These are phyloP conservation scores for Solanum paucissectum DNA, from an alignment of 257 asterid species.

Conservation along the genomic window DNA sequence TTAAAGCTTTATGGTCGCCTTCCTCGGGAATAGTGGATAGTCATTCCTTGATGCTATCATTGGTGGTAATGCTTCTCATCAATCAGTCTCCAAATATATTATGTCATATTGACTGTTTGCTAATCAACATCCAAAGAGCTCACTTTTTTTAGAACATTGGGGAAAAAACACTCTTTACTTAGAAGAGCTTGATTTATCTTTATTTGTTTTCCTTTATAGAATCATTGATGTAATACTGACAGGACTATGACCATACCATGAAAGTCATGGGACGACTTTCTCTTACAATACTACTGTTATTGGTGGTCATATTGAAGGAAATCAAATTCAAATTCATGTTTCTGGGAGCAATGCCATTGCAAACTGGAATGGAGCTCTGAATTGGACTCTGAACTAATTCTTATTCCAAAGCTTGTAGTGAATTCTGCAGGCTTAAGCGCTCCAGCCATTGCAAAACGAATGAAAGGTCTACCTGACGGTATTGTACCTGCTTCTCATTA, in stretches of 20 bases:
- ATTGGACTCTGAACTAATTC: conserved; percentile 47
- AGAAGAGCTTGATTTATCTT: background rate
- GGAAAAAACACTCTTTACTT: background rate
- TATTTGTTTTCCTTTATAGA: conserved; percentile 17
- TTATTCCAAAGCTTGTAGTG: conserved; percentile 57
- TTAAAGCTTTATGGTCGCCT: conserved; percentile 63
- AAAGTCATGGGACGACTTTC: conserved; percentile 54
- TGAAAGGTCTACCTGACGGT: conserved; percentile 29
- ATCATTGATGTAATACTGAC: conserved; percentile 33
- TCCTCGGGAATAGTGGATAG: conserved; percentile 67
- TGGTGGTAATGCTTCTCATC: conserved; percentile 37
- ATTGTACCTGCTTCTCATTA: conserved; percentile 38
- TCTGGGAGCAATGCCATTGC: conserved; percentile 40
- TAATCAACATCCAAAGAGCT: background rate
- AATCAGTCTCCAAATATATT: background rate
- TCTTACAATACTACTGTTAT: conserved; percentile 52
- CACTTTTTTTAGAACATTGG: background rate
- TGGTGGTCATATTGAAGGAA: conserved; percentile 50
- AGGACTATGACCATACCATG: conserved; percentile 34
- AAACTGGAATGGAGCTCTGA: conserved; percentile 26
- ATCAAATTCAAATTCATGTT: conserved; percentile 37
- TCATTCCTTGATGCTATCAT: conserved; percentile 65
- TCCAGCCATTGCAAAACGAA: conserved; percentile 39
- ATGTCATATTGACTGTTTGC: background rate
- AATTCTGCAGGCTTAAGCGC: conserved; percentile 80